Base-by-base conservation (phyloP, 2,329 filamentous ascomycete species). In the Xylaria sp. region DNA sequence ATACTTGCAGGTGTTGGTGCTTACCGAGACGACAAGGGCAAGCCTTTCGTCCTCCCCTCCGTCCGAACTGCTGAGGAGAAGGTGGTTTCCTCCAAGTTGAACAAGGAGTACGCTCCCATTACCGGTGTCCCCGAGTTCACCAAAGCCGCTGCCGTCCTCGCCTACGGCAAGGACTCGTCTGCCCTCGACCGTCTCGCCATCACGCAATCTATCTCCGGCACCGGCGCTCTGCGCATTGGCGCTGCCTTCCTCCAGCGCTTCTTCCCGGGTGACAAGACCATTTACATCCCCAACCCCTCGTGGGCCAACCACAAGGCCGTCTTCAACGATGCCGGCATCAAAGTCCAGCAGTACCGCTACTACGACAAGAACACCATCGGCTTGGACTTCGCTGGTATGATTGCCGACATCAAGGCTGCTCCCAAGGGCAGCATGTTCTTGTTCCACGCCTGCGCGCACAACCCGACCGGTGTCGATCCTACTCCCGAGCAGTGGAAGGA, bases 311-410 rank as follows among this genome's bases (percentile, higher is more conserved):
- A 99, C 83, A 90, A 86, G 74, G 92, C 93, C 66, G 90, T 99
- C 76, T 97, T 99, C 86, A 88, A 84, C 78, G 92, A 97, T 78
- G 89, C 91, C 37, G 91, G 92, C 59, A 84, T 99, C 66, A 84
- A 90, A 78, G 92, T 97, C 64, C 87, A 92, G 79, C 91, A 92
- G 80, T 99, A 99, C 84, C 85, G 91, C 71, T 99, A 99, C 87
- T 99, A 97, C 83, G 91, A 97, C 86, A 95, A 96, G 83, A 88
- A 96, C 75, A 97, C 93, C 73, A 97, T 97, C 74, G 92, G 92
- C 59, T 88, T 99, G 66, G 94, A 99, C 83, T 97, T 97, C 72
- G 91, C 95, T 68, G 94, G 94, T 71, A 85, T 99, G 83, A 73
- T 97, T 61, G 88, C 84, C 71, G 92, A 97, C 76, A 87, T 99